Base-by-base conservation (phyloP, 345 rosid genomes). In the Combretum micranthum region DNA sequence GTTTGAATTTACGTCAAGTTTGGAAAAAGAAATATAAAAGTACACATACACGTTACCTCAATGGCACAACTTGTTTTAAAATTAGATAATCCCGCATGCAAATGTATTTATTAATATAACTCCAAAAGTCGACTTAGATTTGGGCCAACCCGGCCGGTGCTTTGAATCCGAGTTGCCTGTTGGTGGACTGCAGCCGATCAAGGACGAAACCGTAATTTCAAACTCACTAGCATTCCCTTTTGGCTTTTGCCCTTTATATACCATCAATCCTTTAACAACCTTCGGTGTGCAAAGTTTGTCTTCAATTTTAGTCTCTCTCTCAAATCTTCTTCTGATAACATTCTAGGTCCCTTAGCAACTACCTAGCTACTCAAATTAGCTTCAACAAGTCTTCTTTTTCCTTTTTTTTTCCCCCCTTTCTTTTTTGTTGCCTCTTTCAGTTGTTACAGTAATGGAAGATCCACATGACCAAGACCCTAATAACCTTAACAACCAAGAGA, bases 361-460 rank as follows among this genome's bases (percentile, higher is more conserved):
- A 32, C 10, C 39, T 32, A 32, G 9, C 60, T 57, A 45, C 73
- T 73, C 66, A 66, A 55, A 70, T 51, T 18, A 20, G 18, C 64
- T 71, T 62, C 77, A 69, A 47, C 44, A 60, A 53, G 52, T 50
- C 50, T 59, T 59, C 11, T 39, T 44, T 59, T 64, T 49, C 17
- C 6, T 20, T 63, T 45, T 44, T 50, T 14, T 44, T 37, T 43
- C 32, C 39, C 20, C 54, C 37, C 43, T 47, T 42, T 32, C 52
- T 18, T 39, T 63, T 60, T 61, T 54, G 25, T 25, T 56, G 18
- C 58, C 26, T 17, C 51, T 47, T 52, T n/a, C n/a, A n/a, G 18
- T 21, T 13, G 13, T 11, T 5, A 7, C 0, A 42, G 59, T 20
- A 52, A 91, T 92, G 98, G 88, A 83, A 84, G 87, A 88, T 71